Conservation (phyloP, 768 basidiomycete genomes). For the Lyophyllum decastes region DNA sequence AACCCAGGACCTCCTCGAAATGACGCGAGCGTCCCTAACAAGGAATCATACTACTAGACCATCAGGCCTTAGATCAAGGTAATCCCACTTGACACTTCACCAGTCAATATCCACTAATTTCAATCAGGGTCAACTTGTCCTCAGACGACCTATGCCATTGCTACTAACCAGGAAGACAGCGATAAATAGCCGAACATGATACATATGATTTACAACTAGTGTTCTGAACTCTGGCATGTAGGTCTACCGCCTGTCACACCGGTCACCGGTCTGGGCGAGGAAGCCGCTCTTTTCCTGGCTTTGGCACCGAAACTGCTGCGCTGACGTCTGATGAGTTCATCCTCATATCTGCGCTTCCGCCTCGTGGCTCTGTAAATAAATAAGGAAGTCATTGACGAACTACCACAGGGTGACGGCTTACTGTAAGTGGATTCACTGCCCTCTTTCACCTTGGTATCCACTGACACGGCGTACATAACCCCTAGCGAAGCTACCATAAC, state of each 20-base stretch:
- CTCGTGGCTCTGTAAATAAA: conserved; percentile 17
- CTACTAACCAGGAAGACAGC: not conserved
- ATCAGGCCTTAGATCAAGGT: no score
- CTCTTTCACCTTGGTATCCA: conserved; percentile 35
- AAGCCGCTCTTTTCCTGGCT: conserved; percentile 29
- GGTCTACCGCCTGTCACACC: not conserved
- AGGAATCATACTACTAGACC: no score
- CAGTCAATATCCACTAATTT: not conserved
- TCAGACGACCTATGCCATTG: not conserved
- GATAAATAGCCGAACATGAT: not conserved
- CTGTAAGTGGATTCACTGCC: conserved; percentile 32
- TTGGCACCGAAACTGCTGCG: conserved; percentile 37
- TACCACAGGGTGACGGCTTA: conserved; percentile 16
- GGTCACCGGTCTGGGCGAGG: conserved; percentile 4
- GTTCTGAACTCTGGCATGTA: not conserved
- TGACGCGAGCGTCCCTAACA: no score
- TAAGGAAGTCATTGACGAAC: not conserved
- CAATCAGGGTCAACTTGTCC: no score
- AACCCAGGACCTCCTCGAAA: no score
- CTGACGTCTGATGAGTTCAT: conserved; percentile 42
- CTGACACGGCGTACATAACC: conserved; percentile 32
- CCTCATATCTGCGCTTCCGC: conserved; percentile 27
- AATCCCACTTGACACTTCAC: no score
- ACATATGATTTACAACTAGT: not conserved
- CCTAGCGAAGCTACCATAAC: conserved; percentile 29